Evolutionary conservation across 164 flowering plant genomes (phyloP).

Genomic region (Litsea cubeba): DNA sequence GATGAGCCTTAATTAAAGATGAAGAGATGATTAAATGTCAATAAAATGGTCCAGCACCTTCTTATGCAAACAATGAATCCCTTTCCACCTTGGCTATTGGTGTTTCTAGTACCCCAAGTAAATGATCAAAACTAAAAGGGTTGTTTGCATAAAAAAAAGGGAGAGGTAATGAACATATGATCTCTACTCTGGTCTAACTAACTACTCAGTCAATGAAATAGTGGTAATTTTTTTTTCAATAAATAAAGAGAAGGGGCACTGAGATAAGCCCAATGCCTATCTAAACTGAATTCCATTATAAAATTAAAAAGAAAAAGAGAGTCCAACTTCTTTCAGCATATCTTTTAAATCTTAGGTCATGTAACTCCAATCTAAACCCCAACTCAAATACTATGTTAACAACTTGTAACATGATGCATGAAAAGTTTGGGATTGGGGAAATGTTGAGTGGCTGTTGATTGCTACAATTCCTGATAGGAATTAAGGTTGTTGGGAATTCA

Average conservation of each 20-base stretch:
- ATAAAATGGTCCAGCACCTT: neutral
- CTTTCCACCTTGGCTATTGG: too few relatives aligned
- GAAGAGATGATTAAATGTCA: neutral
- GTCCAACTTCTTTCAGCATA: neutral
- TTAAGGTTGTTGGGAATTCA: too few relatives aligned
- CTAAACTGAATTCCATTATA: neutral
- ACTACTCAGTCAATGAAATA: neutral
- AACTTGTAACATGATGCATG: neutral
- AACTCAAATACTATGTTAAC: neutral
- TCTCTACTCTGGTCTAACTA: too few relatives aligned
- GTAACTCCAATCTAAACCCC: neutral
- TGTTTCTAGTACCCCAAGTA: too few relatives aligned
- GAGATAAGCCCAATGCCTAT: neutral
- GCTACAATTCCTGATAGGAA: too few relatives aligned
- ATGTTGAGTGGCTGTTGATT: neutral
- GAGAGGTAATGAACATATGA: too few relatives aligned
- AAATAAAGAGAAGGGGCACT: neutral
- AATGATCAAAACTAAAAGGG: too few relatives aligned
- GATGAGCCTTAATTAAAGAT: slow-evolving; percentile 67
- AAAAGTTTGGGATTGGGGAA: neutral
- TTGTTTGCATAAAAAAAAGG: too few relatives aligned
- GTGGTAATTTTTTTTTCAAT: too few relatives aligned
- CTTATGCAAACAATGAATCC: too few relatives aligned
- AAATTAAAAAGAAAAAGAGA: neutral
- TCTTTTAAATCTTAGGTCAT: neutral